These are phyloP conservation scores for Tylopilus rubrobrunneus DNA, from an alignment of 768 basidiomycete species.

Conservation along the genomic window DNA sequence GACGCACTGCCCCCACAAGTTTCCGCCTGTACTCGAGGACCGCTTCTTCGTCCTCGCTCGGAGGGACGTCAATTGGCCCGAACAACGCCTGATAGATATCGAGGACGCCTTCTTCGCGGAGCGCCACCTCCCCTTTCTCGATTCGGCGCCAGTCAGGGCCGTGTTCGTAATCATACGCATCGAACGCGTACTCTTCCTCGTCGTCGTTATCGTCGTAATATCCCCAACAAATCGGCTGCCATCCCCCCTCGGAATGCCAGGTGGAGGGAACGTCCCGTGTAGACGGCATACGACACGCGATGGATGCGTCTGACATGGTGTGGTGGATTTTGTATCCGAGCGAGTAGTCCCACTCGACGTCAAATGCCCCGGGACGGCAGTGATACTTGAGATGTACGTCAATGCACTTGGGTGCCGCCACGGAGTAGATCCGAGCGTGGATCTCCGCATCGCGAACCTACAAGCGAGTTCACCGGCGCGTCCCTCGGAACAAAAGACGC, in stretches of 20 bases:
- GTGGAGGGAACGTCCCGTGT: background rate
- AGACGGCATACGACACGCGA: background rate
- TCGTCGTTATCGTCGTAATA: slow-evolving; percentile 6
- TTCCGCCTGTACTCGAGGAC: background rate
- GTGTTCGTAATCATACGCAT: background rate
- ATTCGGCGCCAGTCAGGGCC: background rate
- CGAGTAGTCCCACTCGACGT: slow-evolving; percentile 11
- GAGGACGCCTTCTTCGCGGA: slow-evolving; percentile 6
- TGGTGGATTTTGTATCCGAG: slow-evolving; percentile 5
- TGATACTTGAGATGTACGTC: slow-evolving; percentile 16
- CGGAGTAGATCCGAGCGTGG: slow-evolving; percentile 5
- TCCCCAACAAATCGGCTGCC: slow-evolving; percentile 16
- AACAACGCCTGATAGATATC: slow-evolving; percentile 11
- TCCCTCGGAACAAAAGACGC: background rate
- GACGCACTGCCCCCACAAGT: slow-evolving; percentile 3
- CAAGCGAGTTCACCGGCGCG: background rate
- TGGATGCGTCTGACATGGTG: background rate
- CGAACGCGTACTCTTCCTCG: background rate
- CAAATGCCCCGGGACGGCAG: background rate
- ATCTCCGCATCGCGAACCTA: slow-evolving; percentile 1
- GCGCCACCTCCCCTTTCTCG: slow-evolving; percentile 2
- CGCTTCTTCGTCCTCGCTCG: background rate
- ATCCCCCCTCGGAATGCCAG: slow-evolving; percentile 7
- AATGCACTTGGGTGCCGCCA: slow-evolving; percentile 8
- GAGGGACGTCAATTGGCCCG: slow-evolving; percentile 2